Percentiles rank a stretch among this genome's conserved stretches.
These are phyloP conservation scores for Chlamydomonas sp. DNA, from an alignment of 139 green algal genomes.

Conservation along the genomic window DNA sequence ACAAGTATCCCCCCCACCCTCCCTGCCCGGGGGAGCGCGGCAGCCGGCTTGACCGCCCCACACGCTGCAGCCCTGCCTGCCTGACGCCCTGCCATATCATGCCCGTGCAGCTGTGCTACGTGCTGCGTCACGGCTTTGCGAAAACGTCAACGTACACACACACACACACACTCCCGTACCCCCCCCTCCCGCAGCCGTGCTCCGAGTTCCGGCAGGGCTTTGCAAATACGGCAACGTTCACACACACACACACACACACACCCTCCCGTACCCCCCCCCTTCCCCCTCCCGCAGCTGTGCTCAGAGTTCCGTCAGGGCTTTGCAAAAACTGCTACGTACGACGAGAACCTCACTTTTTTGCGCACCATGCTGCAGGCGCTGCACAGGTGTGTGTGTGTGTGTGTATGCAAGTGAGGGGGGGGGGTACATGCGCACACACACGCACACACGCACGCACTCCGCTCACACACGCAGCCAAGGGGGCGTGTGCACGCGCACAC, in stretches of 20 bases:
- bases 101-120: too few relatives aligned
- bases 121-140: too few relatives aligned
- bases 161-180: not conserved
- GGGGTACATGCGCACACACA: not conserved
- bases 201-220: not conserved
- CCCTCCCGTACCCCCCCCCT: not conserved
- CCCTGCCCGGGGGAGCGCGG: too few relatives aligned
- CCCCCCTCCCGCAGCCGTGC: not conserved
- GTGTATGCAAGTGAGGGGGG: not conserved
- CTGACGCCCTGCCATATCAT: not conserved
- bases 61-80: not conserved
- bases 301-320: slow-evolving; percentile 41
- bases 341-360: slow-evolving; percentile 76
- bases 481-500: too few relatives aligned
- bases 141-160: not conserved
- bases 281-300: not conserved
- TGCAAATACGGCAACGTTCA: not conserved
- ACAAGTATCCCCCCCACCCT: too few relatives aligned
- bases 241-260: not conserved
- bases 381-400: slow-evolving; percentile 30
- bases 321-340: slow-evolving; percentile 36
- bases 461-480: too few relatives aligned
- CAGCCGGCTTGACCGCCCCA: too few relatives aligned
- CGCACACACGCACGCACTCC: not conserved
- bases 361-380: slow-evolving; percentile 54